Evolutionary conservation across 805 yeast species (phyloP), one percentile per base, ranked within the genome.

Genomic region (Pichia occidentalis): DNA sequence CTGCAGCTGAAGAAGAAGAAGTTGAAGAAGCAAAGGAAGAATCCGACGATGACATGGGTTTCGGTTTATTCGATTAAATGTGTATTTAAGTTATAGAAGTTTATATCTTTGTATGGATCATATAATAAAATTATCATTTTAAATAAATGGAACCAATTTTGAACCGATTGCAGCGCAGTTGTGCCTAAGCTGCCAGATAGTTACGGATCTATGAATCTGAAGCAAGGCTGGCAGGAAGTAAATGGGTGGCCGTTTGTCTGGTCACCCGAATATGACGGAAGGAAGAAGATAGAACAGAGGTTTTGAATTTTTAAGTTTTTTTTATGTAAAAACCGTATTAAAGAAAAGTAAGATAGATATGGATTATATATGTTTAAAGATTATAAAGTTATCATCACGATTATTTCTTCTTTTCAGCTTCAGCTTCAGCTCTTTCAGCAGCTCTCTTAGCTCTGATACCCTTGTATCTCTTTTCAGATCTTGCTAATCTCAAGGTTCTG

Each of bases 381-480:
- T 29, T n/a, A 34, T 20, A 17, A 18, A 25, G 29, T 26, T 29
- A 21, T 26, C 27, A 44, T 31, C 27, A 46, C 18, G 44, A 60
- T 80, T 85, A 86, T 81, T 86, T 86, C 88, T 88, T 88, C 90
- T 88, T 88, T 64, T 87, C 96, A 74, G 95, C 95, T 77, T 88
- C 98, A 69, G 97, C 97, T 75, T 86, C 97, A 68, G 96, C 97
- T 77, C 77, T 78, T 57, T 88, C 97, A 66, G 68, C 79, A 63
- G 95, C 95, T 75, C 96, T 84, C 94, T 90, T 92, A 67, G 80
- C 97, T 75, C 95, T 87, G 74, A 77, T 75, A 78, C 99, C 99
- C 68, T 70, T 75, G 83, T 76, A 83, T 71, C 77, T 86, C 80
- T 90, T 86, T 61, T 84, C 85, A 57, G 95, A 80, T 78, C 92